phyloP scores from a whole-genome alignment of 768 basidiomycete species.

The Dioszegia crocea region DNA sequence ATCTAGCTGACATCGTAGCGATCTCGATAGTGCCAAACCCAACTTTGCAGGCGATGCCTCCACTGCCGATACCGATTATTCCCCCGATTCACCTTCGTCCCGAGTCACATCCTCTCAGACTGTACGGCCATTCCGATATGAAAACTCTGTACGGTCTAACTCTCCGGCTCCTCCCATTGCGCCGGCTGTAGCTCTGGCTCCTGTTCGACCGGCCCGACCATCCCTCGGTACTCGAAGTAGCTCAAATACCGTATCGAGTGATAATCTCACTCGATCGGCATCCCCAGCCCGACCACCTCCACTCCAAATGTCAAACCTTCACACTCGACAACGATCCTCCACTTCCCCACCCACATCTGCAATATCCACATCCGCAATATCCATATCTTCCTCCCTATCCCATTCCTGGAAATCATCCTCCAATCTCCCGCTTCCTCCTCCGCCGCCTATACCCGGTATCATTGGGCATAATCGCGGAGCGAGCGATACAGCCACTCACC shows the following conservation, averaged over 20 bases:
- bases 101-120: constrained; percentile 27
- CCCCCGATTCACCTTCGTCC: constrained; percentile 9
- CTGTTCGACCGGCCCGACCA: background rate
- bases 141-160: background rate
- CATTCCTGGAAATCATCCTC: constrained; percentile 58
- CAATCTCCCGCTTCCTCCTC: constrained; percentile 49
- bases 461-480: constrained; percentile 39
- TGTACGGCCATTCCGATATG: constrained; percentile 16
- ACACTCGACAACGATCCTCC: background rate
- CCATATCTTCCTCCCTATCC: constrained; percentile 49
- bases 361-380: constrained; percentile 30
- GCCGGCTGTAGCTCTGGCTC: too few species aligned
- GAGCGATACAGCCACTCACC: constrained; percentile 41
- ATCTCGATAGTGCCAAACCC: constrained; percentile 12
- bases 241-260: background rate
- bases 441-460: constrained; percentile 9
- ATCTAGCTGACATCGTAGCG: background rate
- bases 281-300: constrained; percentile 7
- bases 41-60: constrained; percentile 7
- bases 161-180: background rate
- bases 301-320: background rate
- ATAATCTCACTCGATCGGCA: background rate
- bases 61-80: constrained; percentile 6
- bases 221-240: background rate
- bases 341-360: constrained; percentile 11